Conservation (phyloP, 352 stramenopile species). For the Phytophthora hybrid region DNA sequence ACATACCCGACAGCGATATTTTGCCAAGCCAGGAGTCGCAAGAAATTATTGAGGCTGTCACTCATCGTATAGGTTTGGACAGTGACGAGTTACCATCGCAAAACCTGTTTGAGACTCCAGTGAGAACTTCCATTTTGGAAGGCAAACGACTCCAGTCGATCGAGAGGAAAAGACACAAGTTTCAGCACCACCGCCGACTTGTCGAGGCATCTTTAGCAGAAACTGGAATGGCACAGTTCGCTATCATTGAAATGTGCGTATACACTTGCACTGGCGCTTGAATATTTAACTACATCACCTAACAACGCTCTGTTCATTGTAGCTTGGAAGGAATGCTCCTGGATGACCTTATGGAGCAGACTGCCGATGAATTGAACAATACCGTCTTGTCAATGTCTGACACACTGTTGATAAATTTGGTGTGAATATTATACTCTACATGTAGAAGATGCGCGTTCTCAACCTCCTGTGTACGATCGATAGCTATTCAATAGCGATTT, state of each 20-base stretch:
- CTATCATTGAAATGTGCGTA: constrained; percentile 73
- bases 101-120: constrained; percentile 6
- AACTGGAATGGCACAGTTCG: constrained; percentile 64
- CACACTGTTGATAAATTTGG: constrained; percentile 44
- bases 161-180: constrained; percentile 60
- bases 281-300: background rate
- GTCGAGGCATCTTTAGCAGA: constrained; percentile 64
- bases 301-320: background rate
- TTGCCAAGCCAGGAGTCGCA: background rate
- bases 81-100: background rate
- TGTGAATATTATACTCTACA: no score
- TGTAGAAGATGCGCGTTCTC: no score
- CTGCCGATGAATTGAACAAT: constrained; percentile 45
- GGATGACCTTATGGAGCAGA: constrained; percentile 50
- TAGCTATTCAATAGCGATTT: no score
- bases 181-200: constrained; percentile 59
- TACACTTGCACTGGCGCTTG: background rate
- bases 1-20: constrained; percentile 16
- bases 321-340: constrained; percentile 59
- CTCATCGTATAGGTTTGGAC: background rate
- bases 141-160: constrained; percentile 41
- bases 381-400: constrained; percentile 52
- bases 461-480: no score
- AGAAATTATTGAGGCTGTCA: background rate
- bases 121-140: constrained; percentile 33